A percentile compares a stretch with the other conserved stretches of the same genome.
These are phyloP conservation scores for Gigaspora rosea DNA, from an alignment of 192 early-diverging fungal genomes.

Conservation along the genomic window DNA sequence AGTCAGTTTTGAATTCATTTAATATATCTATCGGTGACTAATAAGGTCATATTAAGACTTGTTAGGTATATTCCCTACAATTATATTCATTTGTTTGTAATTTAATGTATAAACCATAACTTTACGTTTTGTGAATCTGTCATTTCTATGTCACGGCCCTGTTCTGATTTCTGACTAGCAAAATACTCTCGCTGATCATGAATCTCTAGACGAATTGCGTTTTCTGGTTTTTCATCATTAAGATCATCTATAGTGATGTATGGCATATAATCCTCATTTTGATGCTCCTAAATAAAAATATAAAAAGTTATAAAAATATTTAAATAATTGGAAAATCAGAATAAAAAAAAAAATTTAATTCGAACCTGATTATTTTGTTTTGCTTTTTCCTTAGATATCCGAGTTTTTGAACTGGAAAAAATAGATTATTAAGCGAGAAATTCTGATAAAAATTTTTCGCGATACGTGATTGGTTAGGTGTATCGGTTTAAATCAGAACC, in stretches of 20 bases:
- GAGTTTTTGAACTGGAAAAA: neutral
- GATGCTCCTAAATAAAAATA: slow-evolving; percentile 4
- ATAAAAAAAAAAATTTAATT: neutral
- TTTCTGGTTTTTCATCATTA: slow-evolving; percentile 46
- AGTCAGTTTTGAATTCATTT: slow-evolving; percentile 16
- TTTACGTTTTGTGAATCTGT: slow-evolving; percentile 11
- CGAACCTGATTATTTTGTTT: no score
- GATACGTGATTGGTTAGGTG: no score
- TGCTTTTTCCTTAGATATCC: neutral
- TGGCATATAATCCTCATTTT: slow-evolving; percentile 52
- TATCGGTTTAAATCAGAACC: neutral
- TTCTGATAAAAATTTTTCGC: no score
- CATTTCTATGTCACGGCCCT: slow-evolving; percentile 35
- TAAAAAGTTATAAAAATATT: neutral
- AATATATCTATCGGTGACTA: neutral
- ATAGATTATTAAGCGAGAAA: no score
- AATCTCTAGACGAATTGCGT: slow-evolving; percentile 66
- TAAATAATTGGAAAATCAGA: slow-evolving; percentile 3
- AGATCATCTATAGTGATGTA: slow-evolving; percentile 77
- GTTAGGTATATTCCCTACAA: neutral
- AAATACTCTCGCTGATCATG: slow-evolving; percentile 76
- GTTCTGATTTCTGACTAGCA: slow-evolving; percentile 60
- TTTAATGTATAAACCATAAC: neutral
- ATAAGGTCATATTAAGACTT: neutral
- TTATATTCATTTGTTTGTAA: neutral